Evolutionary conservation across 495 filamentous ascomycete genomes (phyloP).

Genomic region (Aspergillus sclerotiicarbonarius): DNA sequence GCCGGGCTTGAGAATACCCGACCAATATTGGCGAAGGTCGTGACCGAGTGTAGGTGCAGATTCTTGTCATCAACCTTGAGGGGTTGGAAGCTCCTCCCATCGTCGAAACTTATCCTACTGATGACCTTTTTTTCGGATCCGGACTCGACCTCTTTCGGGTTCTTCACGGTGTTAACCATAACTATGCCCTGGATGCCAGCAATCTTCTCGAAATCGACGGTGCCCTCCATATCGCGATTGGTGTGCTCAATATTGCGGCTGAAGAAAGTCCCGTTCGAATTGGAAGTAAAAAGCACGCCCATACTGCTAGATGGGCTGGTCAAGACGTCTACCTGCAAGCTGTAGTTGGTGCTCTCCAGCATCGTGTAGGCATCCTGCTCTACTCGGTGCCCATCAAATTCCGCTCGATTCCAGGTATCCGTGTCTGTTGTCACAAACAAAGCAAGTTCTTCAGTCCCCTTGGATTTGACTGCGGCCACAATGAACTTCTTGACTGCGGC

Average conservation of each 20-base stretch:
- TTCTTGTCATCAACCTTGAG: conserved; percentile 58
- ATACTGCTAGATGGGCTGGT: conserved; percentile 62
- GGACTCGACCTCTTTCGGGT: conserved; percentile 71
- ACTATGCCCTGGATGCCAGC: conserved; percentile 86
- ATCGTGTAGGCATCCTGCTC: conserved; percentile 89
- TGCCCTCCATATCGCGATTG: conserved; percentile 67
- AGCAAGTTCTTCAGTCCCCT: conserved; percentile 82
- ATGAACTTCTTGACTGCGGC: conserved; percentile 81
- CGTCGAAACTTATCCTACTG: conserved; percentile 88
- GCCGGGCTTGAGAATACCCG: conserved; percentile 92
- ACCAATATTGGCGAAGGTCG: conserved; percentile 72
- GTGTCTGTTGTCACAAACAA: conserved; percentile 82
- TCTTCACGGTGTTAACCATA: conserved; percentile 84
- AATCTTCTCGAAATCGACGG: conserved; percentile 93
- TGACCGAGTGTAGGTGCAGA: conserved; percentile 89
- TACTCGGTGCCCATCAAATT: conserved; percentile 78
- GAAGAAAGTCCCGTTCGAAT: conserved; percentile 95
- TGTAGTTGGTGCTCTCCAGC: conserved; percentile 93
- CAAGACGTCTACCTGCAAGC: conserved; percentile 93
- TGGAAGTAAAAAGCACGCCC: conserved; percentile 87
- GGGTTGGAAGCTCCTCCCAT: conserved; percentile 72
- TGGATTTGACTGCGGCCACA: conserved; percentile 74
- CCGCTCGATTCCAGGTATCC: conserved; percentile 82
- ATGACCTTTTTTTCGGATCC: conserved; percentile 61
- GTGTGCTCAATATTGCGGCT: conserved; percentile 86